Evolutionary conservation across 257 asterid genomes (phyloP).

Genomic region (Vinca minor): DNA sequence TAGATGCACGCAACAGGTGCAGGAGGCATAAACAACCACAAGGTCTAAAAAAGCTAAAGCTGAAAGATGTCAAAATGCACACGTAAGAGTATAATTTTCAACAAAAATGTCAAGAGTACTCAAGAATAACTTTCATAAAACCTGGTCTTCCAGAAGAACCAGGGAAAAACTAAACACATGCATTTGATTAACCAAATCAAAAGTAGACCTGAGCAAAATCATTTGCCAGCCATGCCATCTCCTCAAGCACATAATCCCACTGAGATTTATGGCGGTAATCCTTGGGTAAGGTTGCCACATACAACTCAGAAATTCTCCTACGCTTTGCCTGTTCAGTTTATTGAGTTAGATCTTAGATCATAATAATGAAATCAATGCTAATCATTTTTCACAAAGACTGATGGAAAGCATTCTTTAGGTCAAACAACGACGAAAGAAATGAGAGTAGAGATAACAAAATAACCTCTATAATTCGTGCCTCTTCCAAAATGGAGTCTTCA

Average conservation of each 20-base stretch:
- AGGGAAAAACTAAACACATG: no score
- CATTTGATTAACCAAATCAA: not conserved
- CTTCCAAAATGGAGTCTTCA: slow-evolving; percentile 77
- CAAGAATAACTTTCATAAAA: not conserved
- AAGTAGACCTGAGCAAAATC: slow-evolving; percentile 89
- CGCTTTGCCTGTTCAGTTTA: slow-evolving; percentile 67
- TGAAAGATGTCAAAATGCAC: not conserved
- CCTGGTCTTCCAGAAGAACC: not conserved
- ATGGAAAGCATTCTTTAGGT: not conserved
- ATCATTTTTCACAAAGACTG: slow-evolving; percentile 4
- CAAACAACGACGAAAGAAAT: not conserved
- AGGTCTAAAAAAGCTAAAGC: not conserved
- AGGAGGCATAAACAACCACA: not conserved
- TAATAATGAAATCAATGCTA: slow-evolving; percentile 19
- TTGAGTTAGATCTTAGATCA: slow-evolving; percentile 34
- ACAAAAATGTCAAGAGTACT: not conserved
- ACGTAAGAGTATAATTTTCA: not conserved
- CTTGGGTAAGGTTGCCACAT: slow-evolving; percentile 32
- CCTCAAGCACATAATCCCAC: slow-evolving; percentile 94
- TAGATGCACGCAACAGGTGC: slow-evolving; percentile 1
- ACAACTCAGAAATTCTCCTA: slow-evolving; percentile 61
- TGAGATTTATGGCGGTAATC: slow-evolving; percentile 49
- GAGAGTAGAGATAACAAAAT: slow-evolving; percentile 9
- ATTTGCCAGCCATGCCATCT: slow-evolving; percentile 96
- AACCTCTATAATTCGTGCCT: slow-evolving; percentile 85